Evolutionary conservation across 441 rosid genomes (phyloP), one percentile per base, ranked within the genome.

Genomic region (Cnidoscolus chayamansa): DNA sequence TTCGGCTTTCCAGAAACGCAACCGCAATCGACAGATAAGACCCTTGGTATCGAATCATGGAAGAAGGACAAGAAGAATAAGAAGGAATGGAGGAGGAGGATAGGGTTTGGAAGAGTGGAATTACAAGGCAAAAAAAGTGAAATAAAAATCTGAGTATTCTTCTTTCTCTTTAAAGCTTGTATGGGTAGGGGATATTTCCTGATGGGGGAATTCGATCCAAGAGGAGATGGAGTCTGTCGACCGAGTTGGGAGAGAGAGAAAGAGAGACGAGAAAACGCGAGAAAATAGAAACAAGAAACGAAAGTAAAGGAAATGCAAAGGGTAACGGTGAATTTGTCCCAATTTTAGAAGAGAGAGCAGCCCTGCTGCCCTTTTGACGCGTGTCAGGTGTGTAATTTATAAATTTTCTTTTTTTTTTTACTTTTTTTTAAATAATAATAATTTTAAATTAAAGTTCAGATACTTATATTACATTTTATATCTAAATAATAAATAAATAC

Each of bases 251-350:
- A 58, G 79, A 77, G 80, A 79, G 76, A 71, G 72, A 63, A 72
- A 65, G 65, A 81, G 83, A 72, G 72, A 68, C 47, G 72, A 77
- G 78, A 73, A 74, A 72, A 37, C 58, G 77, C 77, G 80, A 79
- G 80, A 78, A 76, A 78, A 56, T 16, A 47, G 48, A 65, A 30
- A 20, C 20, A 25, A 51, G 20, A 61, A 20, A 47, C 13, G 31
- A 53, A 37, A 71, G 4, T 25, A 15, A 11, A 58, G 37, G 67
- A 16, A 48, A 50, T 25, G 68, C 67, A 64, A 67, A 63, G 61
- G 72, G 79, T 25, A 72, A 82, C 76, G 78, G 84, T 73, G 85
- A 79, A 81, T 73, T 75, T 77, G 77, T 80, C 77, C 79, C 78
- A 49, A 25, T 32, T 71, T 74, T 60, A 63, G 74, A 74, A 55